A percentile compares a stretch with the other conserved stretches of the same genome.
phyloP scores from a whole-genome alignment of 768 basidiomycete genomes.

The Xerocomus spinulosus region DNA sequence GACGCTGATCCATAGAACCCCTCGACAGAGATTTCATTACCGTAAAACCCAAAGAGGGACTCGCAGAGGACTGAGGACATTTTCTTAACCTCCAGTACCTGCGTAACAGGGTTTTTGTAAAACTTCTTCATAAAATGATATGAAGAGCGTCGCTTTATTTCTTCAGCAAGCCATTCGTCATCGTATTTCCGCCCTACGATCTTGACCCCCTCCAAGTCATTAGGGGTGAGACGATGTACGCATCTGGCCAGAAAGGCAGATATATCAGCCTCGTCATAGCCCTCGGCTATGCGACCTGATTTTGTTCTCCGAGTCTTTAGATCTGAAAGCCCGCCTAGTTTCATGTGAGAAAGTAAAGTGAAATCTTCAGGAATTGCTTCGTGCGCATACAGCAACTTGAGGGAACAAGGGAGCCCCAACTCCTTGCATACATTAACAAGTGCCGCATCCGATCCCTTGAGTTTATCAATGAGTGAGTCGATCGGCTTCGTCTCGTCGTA shows the following conservation, averaged over 20 bases:
- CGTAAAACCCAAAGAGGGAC: not conserved
- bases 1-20: not conserved
- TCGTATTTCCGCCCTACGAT: not conserved
- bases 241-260: accelerated
- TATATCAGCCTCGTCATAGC: no score
- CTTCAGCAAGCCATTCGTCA: not conserved
- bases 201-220: not conserved
- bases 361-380: not conserved
- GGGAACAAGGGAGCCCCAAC: not conserved
- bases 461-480: not conserved
- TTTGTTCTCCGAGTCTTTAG: no score
- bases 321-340: no score
- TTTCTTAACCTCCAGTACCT: not conserved
- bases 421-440: conserved; percentile 4
- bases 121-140: not conserved
- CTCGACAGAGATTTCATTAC: not conserved
- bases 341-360: not conserved
- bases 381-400: conserved; percentile 1
- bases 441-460: conserved; percentile 4
- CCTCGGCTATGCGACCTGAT: no score
- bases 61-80: not conserved
- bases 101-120: conserved; percentile 1
- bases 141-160: no score
- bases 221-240: accelerated
- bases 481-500: not conserved